Conservation (phyloP, 202 grass and related monocot species). For the Zoysia matrella region DNA sequence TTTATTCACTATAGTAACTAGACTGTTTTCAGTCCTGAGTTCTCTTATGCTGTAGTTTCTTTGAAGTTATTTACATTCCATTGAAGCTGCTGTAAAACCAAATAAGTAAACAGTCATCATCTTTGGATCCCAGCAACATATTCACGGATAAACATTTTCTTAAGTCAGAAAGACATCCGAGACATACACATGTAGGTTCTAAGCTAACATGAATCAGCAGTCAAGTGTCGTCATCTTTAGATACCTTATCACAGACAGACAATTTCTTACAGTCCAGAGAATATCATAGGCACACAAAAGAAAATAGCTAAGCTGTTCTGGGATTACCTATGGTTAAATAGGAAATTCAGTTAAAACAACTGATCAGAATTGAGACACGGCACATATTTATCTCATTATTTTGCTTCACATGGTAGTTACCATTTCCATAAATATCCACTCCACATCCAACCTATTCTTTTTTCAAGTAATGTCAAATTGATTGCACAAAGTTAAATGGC, state of each 20-base stretch:
- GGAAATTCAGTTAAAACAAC: background rate
- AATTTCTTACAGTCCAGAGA: background rate
- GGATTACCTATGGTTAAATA: background rate
- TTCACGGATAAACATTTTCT: background rate
- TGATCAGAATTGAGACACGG: background rate
- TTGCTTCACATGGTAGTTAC: background rate
- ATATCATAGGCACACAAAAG: background rate
- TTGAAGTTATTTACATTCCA: constrained; percentile 1
- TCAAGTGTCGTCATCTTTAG: constrained; percentile 15
- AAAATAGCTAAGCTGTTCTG: background rate
- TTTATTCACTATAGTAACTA: background rate
- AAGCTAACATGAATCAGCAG: background rate
- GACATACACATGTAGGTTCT: background rate
- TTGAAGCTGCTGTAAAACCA: background rate
- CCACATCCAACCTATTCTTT: no score
- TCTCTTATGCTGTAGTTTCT: background rate
- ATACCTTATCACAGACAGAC: background rate
- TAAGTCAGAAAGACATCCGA: no score
- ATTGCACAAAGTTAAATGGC: background rate
- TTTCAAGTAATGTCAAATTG: background rate
- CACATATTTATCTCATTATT: constrained; percentile 5
- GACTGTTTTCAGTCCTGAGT: background rate
- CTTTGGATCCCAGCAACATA: background rate
- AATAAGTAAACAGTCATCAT: constrained; percentile 6
- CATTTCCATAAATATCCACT: background rate